Percentiles rank a stretch among this genome's conserved stretches.
phyloP scores from a whole-genome alignment of 441 rosid species.

The Isatis lusitanica region DNA sequence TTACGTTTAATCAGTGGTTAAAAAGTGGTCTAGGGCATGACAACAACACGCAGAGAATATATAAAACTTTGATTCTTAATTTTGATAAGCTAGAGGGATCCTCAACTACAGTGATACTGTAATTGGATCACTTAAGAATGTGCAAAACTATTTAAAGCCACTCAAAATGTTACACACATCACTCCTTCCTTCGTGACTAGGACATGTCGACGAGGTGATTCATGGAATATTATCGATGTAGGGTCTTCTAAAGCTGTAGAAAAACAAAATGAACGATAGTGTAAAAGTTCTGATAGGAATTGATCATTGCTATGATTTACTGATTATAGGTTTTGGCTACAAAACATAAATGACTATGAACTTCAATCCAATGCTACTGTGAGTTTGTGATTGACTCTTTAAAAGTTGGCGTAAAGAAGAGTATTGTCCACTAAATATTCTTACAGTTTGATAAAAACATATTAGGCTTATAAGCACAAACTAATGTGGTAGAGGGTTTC shows the following conservation, averaged over 20 bases:
- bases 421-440: neutral
- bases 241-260: neutral
- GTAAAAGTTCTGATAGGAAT: too few species aligned
- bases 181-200: neutral
- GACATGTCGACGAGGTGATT: neutral
- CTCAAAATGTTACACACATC: neutral
- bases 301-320: neutral
- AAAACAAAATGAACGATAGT: too few species aligned
- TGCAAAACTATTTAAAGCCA: constrained; percentile 10
- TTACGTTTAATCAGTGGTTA: neutral
- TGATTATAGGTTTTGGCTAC: neutral
- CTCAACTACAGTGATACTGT: neutral
- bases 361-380: neutral
- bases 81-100: neutral
- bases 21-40: neutral
- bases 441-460: neutral
- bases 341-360: neutral
- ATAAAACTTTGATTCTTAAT: neutral
- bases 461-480: neutral
- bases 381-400: neutral
- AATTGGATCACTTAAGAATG: neutral
- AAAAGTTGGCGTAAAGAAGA: too few species aligned
- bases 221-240: neutral
- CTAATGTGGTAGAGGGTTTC: neutral
- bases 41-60: neutral